Evolutionary conservation across 768 basidiomycete species (phyloP).

Genomic region (Leucocoprinus leucothites): DNA sequence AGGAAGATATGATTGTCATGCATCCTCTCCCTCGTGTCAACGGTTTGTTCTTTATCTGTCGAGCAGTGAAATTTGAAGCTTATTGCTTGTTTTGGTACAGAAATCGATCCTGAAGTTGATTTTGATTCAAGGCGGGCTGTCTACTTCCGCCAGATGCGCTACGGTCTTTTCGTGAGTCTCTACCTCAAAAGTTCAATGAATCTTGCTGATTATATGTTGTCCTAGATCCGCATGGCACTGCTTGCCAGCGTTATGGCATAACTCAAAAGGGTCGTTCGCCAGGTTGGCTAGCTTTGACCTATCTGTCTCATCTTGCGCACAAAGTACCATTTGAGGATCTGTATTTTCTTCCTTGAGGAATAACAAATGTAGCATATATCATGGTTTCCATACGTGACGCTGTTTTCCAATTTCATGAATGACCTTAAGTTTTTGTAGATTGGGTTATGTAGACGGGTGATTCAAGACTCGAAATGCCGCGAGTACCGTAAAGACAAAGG

Average conservation of each 20-base stretch:
- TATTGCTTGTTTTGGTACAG: constrained; percentile 35
- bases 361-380: neutral
- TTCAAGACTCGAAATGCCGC: too few species aligned
- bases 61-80: neutral
- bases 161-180: constrained; percentile 90
- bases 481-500: too few species aligned
- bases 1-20: constrained; percentile 98
- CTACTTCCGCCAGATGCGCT: constrained; percentile 98
- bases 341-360: neutral
- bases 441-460: too few species aligned
- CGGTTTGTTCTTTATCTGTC: constrained; percentile 40
- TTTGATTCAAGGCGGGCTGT: constrained; percentile 92
- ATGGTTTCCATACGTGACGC: too few species aligned
- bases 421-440: too few species aligned
- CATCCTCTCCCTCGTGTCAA: constrained; percentile 96
- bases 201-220: neutral
- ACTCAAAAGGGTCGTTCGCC: neutral
- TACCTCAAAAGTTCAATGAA: neutral
- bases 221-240: constrained; percentile 32
- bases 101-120: constrained; percentile 99
- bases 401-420: too few species aligned
- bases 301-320: too few species aligned
- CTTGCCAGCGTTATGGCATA: constrained; percentile 32
- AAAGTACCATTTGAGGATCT: neutral
- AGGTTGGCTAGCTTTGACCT: too few species aligned